phyloP scores from a whole-genome alignment of 768 basidiomycete genomes.

The Scleroderma bovista region DNA sequence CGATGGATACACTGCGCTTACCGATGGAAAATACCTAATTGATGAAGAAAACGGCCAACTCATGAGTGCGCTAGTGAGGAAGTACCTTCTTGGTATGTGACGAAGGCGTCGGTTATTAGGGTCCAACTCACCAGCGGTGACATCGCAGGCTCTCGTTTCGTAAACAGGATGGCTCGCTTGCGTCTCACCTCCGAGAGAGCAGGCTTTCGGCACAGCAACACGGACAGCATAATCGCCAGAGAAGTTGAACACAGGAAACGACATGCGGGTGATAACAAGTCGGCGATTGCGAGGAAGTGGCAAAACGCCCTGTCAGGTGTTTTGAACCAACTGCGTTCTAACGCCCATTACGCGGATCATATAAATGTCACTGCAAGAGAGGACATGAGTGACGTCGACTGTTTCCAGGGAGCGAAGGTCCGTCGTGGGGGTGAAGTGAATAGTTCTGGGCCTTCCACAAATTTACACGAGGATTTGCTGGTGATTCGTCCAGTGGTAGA shows the following conservation, averaged over 20 bases:
- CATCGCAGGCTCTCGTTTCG: constrained; percentile 60
- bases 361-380: constrained; percentile 58
- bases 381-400: constrained; percentile 76
- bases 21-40: constrained; percentile 60
- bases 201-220: constrained; percentile 38
- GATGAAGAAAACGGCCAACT: constrained; percentile 81
- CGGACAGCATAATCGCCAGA: constrained; percentile 40
- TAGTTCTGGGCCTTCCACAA: constrained; percentile 8
- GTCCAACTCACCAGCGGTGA: background rate
- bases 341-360: constrained; percentile 50
- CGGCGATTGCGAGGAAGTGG: constrained; percentile 39
- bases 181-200: constrained; percentile 20
- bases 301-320: constrained; percentile 38
- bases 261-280: constrained; percentile 18
- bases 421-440: constrained; percentile 30
- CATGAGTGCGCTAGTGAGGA: constrained; percentile 74
- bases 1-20: constrained; percentile 72
- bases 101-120: background rate
- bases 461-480: constrained; percentile 41
- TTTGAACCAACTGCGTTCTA: constrained; percentile 42
- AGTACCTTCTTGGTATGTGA: constrained; percentile 70
- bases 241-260: constrained; percentile 38
- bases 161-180: constrained; percentile 55
- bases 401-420: constrained; percentile 54
- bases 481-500: constrained; percentile 61